Evolutionary conservation across 1,284 basidiomycete species (phyloP).

Genomic region (Trichosporon inkin): DNA sequence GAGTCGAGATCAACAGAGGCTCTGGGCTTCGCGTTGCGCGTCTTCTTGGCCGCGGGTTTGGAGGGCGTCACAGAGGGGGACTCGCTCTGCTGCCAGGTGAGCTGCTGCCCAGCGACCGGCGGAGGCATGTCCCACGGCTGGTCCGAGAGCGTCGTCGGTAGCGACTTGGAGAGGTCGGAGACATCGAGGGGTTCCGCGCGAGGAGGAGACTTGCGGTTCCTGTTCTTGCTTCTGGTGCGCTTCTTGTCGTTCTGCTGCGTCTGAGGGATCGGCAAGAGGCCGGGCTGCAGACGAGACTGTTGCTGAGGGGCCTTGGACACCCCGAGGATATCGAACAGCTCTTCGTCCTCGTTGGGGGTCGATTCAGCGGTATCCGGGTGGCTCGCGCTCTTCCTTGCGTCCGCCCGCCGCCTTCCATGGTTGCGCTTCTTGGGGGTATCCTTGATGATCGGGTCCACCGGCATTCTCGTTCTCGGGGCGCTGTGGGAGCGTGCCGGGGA

Average conservation of each 20-base stretch:
- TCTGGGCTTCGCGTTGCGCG: conserved; percentile 1
- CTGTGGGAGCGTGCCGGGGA: not conserved
- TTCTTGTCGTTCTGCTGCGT: conserved; percentile 8
- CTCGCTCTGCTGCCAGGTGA: conserved; percentile 43
- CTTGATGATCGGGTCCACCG: not conserved
- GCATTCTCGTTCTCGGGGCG: not conserved
- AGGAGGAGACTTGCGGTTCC: conserved; percentile 4
- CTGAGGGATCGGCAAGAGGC: not conserved
- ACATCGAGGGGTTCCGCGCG: conserved; percentile 9
- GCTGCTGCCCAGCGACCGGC: conserved; percentile 19
- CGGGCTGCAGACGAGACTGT: conserved; percentile 1
- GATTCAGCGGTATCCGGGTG: conserved; percentile 14
- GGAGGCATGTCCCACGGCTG: conserved; percentile 44
- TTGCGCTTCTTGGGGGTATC: conserved; percentile 1
- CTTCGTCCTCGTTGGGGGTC: conserved; percentile 26
- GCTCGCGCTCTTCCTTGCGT: conserved; percentile 1
- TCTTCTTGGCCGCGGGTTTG: conserved; percentile 3
- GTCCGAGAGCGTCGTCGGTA: conserved; percentile 17
- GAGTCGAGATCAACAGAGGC: conserved; percentile 30
- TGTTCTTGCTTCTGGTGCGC: conserved; percentile 12
- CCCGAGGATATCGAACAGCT: conserved; percentile 37
- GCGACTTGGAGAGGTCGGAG: conserved; percentile 12
- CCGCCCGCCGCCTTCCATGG: not conserved
- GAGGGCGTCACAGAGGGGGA: not conserved
- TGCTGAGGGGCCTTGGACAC: conserved; percentile 19